Evolutionary conservation across 139 green algal genomes (phyloP).

Genomic region (Chlamydomonas applanata): DNA sequence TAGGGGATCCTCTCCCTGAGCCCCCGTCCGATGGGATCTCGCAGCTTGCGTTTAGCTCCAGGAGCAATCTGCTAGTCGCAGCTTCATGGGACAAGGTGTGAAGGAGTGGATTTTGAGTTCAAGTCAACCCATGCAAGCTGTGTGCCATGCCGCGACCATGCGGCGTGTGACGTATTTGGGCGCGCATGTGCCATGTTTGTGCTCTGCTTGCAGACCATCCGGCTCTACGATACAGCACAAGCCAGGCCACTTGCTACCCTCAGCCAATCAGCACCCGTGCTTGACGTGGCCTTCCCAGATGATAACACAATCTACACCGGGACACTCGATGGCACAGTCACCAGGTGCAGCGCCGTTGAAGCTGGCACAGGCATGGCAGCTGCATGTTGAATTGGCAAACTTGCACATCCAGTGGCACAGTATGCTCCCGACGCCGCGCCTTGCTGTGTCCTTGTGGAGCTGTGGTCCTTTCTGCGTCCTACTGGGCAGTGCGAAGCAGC

Average conservation of each 20-base stretch:
- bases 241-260: slow-evolving; percentile 40
- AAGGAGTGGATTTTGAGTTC: no score
- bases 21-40: slow-evolving; percentile 72
- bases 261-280: slow-evolving; percentile 53
- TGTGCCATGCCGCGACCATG: neutral
- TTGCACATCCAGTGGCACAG: no score
- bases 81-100: slow-evolving; percentile 78
- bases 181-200: neutral
- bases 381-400: no score
- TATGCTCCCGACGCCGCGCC: no score
- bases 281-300: slow-evolving; percentile 71
- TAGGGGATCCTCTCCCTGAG: slow-evolving; percentile 32
- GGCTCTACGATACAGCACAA: slow-evolving; percentile 66
- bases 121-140: no score
- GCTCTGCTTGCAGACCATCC: slow-evolving; percentile 24
- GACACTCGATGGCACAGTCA: slow-evolving; percentile 61
- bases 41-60: slow-evolving; percentile 50
- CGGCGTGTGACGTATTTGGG: no score
- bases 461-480: no score
- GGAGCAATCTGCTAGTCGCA: slow-evolving; percentile 55
- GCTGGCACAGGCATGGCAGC: no score
- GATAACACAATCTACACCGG: slow-evolving; percentile 52
- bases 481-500: no score
- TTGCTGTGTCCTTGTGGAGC: no score
- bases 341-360: no score